Evolutionary conservation across 257 asterid species (phyloP).

Genomic region (Datura wrightii): DNA sequence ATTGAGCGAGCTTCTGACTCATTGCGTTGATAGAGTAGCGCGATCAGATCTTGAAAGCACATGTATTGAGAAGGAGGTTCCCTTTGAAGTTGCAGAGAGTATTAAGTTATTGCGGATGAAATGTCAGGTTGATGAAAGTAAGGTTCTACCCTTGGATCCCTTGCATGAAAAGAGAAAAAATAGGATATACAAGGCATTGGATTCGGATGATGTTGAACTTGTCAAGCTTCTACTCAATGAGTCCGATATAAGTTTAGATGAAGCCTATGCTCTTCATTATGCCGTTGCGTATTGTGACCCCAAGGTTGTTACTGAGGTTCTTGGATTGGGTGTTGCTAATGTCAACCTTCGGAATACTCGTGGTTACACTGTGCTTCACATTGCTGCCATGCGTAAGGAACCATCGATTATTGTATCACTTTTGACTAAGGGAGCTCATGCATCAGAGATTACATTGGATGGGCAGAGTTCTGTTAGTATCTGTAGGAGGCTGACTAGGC

Average conservation of each 20-base stretch:
- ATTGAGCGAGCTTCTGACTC: slow-evolving; percentile 53
- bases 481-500: slow-evolving; percentile 66
- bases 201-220: slow-evolving; percentile 75
- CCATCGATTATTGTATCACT: slow-evolving; percentile 73
- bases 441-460: slow-evolving; percentile 53
- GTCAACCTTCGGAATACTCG: slow-evolving; percentile 58
- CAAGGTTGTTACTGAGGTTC: slow-evolving; percentile 69
- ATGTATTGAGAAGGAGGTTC: slow-evolving; percentile 61
- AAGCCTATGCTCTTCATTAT: slow-evolving; percentile 72
- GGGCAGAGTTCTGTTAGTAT: slow-evolving; percentile 60
- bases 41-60: slow-evolving; percentile 59
- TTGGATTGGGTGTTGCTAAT: slow-evolving; percentile 61
- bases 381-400: slow-evolving; percentile 74
- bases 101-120: slow-evolving; percentile 47
- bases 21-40: slow-evolving; percentile 59
- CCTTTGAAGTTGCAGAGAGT: slow-evolving; percentile 48
- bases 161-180: slow-evolving; percentile 56
- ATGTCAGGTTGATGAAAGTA: slow-evolving; percentile 42
- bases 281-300: slow-evolving; percentile 77
- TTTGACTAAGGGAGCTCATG: slow-evolving; percentile 66
- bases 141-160: slow-evolving; percentile 36
- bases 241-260: slow-evolving; percentile 69
- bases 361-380: slow-evolving; percentile 65
- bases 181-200: slow-evolving; percentile 70
- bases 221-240: slow-evolving; percentile 65